A percentile compares a stretch with the other conserved stretches of the same genome.
These are phyloP conservation scores for Misopates orontium DNA, from an alignment of 257 asterid genomes.

Conservation along the genomic window DNA sequence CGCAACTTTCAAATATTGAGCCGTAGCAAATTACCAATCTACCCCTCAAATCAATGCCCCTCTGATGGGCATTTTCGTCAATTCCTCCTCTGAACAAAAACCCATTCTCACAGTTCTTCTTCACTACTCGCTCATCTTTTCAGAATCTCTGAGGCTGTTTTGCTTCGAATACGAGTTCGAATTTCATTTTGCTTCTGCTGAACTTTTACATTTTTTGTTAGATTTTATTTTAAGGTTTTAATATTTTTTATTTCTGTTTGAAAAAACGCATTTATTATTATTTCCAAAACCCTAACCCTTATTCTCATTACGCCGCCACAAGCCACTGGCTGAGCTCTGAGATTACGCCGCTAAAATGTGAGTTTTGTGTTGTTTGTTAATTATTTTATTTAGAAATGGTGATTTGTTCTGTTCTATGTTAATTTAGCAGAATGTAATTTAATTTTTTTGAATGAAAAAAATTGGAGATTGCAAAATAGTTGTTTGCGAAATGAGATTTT, in stretches of 20 bases:
- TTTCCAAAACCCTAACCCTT: conserved; percentile 44
- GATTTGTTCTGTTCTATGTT: no score
- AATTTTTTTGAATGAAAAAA: no score
- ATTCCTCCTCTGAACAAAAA: no score
- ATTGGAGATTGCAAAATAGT: no score
- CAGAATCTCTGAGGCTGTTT: no score
- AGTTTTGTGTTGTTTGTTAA: conserved; percentile 2
- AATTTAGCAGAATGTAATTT: no score
- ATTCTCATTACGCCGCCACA: conserved; percentile 19
- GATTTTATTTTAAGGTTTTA: neutral
- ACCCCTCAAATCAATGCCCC: neutral
- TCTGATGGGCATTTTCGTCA: no score
- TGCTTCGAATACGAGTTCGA: no score
- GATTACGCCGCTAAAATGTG: conserved; percentile 15
- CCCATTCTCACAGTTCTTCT: no score
- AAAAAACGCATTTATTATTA: neutral
- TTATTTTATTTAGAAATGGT: neutral
- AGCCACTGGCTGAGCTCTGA: conserved; percentile 6
- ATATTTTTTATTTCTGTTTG: neutral
- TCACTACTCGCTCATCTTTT: no score
- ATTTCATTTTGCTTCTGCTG: neutral
- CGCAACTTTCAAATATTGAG: neutral
- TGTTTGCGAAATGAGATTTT: no score
- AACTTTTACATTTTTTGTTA: neutral
- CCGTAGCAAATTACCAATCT: neutral